Conservation (phyloP, 768 basidiomycete genomes). For the Collybia sordida region DNA sequence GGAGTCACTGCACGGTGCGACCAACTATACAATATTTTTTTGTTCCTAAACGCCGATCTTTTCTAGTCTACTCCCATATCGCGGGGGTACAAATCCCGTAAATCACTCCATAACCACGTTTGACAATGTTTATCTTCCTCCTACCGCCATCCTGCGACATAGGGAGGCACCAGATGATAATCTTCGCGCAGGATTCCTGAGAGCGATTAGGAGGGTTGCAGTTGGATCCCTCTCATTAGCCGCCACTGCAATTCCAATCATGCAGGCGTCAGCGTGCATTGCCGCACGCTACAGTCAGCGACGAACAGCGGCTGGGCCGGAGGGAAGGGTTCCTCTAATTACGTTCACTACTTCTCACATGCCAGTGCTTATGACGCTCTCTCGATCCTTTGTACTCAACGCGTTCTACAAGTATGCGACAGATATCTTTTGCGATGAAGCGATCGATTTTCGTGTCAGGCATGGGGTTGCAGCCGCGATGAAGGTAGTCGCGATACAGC, state of each 20-base stretch:
- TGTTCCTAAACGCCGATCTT: too few relatives aligned
- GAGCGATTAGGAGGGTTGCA: slow-evolving; percentile 25
- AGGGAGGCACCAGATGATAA: background rate
- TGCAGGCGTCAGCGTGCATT: slow-evolving; percentile 22
- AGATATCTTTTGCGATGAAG: slow-evolving; percentile 22
- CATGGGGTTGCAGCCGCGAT: slow-evolving; percentile 20
- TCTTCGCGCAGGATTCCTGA: slow-evolving; percentile 21
- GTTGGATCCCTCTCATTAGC: slow-evolving; percentile 30
- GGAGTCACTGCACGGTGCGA: slow-evolving; percentile 26
- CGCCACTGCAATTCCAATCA: slow-evolving; percentile 17
- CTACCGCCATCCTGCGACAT: slow-evolving; percentile 27
- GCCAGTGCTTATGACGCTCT: slow-evolving; percentile 33
- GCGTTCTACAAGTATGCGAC: slow-evolving; percentile 24
- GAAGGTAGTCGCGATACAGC: slow-evolving; percentile 15
- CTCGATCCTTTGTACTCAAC: slow-evolving; percentile 33
- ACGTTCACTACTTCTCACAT: slow-evolving; percentile 40
- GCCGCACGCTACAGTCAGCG: slow-evolving; percentile 29
- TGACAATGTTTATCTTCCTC: slow-evolving; percentile 30
- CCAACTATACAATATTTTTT: too few relatives aligned
- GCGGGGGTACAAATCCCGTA: slow-evolving; percentile 29
- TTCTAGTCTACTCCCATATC: slow-evolving; percentile 12
- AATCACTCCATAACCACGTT: slow-evolving; percentile 37
- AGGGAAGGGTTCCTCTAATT: slow-evolving; percentile 25
- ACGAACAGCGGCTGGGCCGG: slow-evolving; percentile 19
- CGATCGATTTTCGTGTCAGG: slow-evolving; percentile 8